These are phyloP conservation scores for Suhomyces bolitotheri DNA, from an alignment of 1,139 yeast species.

Conservation along the genomic window DNA sequence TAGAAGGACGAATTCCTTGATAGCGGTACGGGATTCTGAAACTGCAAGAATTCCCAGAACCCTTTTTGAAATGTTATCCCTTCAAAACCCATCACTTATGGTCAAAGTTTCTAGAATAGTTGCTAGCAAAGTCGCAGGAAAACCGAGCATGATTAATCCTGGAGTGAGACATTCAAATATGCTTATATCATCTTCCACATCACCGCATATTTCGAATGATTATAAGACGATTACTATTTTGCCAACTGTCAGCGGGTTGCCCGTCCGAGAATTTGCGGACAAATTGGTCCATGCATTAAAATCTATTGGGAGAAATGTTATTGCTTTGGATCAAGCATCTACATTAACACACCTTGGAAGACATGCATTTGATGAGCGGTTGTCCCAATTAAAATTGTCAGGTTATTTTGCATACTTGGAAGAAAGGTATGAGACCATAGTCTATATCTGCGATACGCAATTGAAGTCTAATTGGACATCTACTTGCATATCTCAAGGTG, in stretches of 20 bases:
- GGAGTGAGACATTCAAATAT: slow-evolving; percentile 4
- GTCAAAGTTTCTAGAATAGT: slow-evolving; percentile 87
- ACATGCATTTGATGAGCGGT: slow-evolving; percentile 83
- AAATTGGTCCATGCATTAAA: slow-evolving; percentile 68
- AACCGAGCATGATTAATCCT: background rate
- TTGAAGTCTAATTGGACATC: slow-evolving; percentile 87
- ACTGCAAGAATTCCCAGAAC: slow-evolving; percentile 90
- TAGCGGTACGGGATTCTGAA: slow-evolving; percentile 92
- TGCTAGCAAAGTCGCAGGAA: slow-evolving; percentile 60
- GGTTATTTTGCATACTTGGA: slow-evolving; percentile 91
- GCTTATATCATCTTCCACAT: slow-evolving; percentile 27
- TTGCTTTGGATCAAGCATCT: slow-evolving; percentile 78
- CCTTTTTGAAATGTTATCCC: slow-evolving; percentile 78
- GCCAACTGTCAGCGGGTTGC: slow-evolving; percentile 78
- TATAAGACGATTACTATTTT: slow-evolving; percentile 83
- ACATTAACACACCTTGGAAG: slow-evolving; percentile 81
- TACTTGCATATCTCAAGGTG: slow-evolving; percentile 93
- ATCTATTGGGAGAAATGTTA: slow-evolving; percentile 70
- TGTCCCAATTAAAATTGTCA: slow-evolving; percentile 79
- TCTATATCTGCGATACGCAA: slow-evolving; percentile 85
- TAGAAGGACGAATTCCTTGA: slow-evolving; percentile 67
- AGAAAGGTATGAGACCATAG: slow-evolving; percentile 81
- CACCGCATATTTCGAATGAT: slow-evolving; percentile 40
- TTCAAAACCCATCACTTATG: slow-evolving; percentile 86
- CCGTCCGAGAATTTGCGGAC: slow-evolving; percentile 82